A percentile compares a stretch with the other conserved stretches of the same genome.
Evolutionary conservation across 108 stramenopile species (phyloP).

Genomic region (Fragilaria radians): DNA sequence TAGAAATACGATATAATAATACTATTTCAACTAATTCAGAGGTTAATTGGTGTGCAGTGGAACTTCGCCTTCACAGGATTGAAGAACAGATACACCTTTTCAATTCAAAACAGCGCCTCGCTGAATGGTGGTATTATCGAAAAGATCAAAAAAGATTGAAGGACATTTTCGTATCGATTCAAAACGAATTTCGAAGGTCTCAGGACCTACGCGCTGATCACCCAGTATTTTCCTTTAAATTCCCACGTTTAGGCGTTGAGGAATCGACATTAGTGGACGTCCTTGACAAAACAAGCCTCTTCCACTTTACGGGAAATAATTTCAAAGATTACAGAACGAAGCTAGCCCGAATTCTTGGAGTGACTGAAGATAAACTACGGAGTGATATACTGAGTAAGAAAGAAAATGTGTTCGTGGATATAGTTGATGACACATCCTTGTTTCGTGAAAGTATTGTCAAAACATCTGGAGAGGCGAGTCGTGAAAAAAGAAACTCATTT

Average conservation of each 20-base stretch:
- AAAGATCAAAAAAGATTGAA: neutral
- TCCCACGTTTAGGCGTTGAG: neutral
- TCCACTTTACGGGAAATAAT: neutral
- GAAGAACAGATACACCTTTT: neutral
- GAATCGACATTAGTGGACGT: neutral
- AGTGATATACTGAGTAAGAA: neutral
- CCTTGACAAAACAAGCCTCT: neutral
- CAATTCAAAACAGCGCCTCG: neutral
- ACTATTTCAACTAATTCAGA: neutral
- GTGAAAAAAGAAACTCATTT: neutral
- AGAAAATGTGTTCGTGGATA: neutral
- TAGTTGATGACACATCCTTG: neutral
- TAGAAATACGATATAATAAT: neutral
- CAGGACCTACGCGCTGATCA: neutral
- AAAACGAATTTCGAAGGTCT: neutral
- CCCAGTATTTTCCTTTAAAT: neutral
- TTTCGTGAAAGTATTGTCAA: neutral
- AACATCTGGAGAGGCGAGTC: neutral
- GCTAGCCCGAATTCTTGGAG: neutral
- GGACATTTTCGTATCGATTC: neutral
- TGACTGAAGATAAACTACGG: neutral
- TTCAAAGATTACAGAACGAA: neutral
- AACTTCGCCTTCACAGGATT: neutral
- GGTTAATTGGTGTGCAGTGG: neutral
- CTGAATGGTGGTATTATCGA: neutral